Conservation (phyloP, 441 rosid genomes). For the Gossypium gossypioides region DNA sequence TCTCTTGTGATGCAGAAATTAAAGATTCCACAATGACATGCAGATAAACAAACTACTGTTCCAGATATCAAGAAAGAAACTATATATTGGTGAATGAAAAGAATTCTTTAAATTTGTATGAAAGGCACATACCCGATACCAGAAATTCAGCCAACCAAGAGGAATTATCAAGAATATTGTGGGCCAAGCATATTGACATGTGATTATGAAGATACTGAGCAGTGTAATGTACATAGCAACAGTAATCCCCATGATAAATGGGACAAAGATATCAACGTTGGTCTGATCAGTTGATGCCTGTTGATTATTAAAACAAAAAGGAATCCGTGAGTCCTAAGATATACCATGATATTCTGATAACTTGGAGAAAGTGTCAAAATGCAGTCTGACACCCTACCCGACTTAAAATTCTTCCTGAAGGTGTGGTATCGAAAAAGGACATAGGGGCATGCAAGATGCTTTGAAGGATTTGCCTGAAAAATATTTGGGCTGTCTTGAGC, state of each 20-base stretch:
- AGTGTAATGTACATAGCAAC: slow-evolving; percentile 64
- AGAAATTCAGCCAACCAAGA: slow-evolving; percentile 71
- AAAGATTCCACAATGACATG: background rate
- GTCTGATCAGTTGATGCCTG: slow-evolving; percentile 94
- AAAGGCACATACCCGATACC: slow-evolving; percentile 64
- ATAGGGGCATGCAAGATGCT: slow-evolving; percentile 90
- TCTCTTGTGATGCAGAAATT: background rate
- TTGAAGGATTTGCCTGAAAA: slow-evolving; percentile 58
- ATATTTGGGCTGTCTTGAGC: slow-evolving; percentile 77
- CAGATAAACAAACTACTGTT: background rate
- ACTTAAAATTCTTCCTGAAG: slow-evolving; percentile 88
- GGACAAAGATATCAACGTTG: slow-evolving; percentile 72
- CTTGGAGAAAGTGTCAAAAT: background rate
- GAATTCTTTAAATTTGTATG: background rate
- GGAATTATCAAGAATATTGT: slow-evolving; percentile 68
- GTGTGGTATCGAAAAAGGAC: slow-evolving; percentile 91
- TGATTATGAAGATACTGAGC: slow-evolving; percentile 72
- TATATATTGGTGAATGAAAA: background rate
- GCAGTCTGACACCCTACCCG: slow-evolving; percentile 38
- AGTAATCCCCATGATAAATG: slow-evolving; percentile 46
- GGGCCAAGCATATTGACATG: slow-evolving; percentile 95
- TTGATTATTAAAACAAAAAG: slow-evolving; percentile 9
- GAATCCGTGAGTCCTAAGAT: slow-evolving; percentile 7
- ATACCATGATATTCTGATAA: background rate
- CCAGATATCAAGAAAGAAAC: slow-evolving; percentile 2